Conservation (phyloP, 352 stramenopile genomes). For the Phytophthora citricola region DNA sequence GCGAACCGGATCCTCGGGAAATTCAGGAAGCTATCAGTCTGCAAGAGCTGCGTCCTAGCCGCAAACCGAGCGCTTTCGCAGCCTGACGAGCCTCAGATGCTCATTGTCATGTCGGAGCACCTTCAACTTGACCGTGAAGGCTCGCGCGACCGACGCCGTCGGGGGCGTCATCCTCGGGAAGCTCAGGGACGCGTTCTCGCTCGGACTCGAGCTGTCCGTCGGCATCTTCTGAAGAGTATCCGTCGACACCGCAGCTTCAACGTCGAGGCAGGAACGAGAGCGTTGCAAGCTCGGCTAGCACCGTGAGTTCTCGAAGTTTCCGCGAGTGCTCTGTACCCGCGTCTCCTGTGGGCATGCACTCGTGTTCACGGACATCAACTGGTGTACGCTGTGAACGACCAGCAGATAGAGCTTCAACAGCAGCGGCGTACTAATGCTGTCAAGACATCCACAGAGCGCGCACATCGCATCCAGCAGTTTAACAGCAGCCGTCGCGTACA, state of each 20-base stretch:
- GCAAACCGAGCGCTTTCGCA: constrained; percentile 28
- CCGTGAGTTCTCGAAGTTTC: constrained; percentile 7
- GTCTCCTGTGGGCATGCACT: constrained; percentile 12
- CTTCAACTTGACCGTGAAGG: constrained; percentile 17
- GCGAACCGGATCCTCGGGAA: constrained; percentile 22
- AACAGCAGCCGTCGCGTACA: background rate
- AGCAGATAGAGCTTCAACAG: constrained; percentile 22
- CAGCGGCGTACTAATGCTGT: constrained; percentile 14
- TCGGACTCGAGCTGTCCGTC: constrained; percentile 24
- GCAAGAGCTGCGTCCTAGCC: constrained; percentile 33
- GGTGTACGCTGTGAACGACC: constrained; percentile 21
- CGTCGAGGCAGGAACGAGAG: constrained; percentile 12
- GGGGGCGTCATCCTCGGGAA: constrained; percentile 11
- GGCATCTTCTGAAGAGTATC: constrained; percentile 19
- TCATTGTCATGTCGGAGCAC: constrained; percentile 32
- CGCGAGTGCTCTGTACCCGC: constrained; percentile 2
- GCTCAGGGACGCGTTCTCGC: constrained; percentile 20
- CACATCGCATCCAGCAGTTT: constrained; percentile 13
- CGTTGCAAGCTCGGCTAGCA: constrained; percentile 15
- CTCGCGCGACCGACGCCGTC: constrained; percentile 13
- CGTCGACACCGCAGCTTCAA: background rate
- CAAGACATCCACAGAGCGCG: constrained; percentile 17
- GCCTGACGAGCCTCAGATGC: constrained; percentile 13
- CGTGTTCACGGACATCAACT: constrained; percentile 8
- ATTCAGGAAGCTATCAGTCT: constrained; percentile 27